Evolutionary conservation across 495 filamentous ascomycete species (phyloP), one percentile per base, ranked within the genome.

Genomic region (Neurospora sp.): DNA sequence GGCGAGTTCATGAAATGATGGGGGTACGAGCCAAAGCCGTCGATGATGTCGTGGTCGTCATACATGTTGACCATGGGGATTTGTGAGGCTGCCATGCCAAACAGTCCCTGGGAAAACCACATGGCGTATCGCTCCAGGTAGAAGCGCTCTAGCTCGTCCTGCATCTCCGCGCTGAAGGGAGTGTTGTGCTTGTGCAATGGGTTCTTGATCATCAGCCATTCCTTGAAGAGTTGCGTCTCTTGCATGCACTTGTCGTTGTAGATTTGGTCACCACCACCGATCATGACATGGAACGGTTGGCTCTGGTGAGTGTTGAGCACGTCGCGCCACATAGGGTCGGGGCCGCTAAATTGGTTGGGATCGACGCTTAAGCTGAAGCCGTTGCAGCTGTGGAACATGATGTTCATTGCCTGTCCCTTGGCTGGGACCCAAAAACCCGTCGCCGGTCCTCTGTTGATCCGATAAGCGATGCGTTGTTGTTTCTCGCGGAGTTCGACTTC

Each of bases 51-150:
- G 82, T 98, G 96, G 77, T 98, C 96, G 81, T 98, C 96, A 85
- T 92, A 98, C 75, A 99, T 93, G 80, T 99, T 99, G 76, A 99
- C 86, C 95, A 97, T 98, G 59, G 96, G 96, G 70, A 99, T 98
- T 79, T 98, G 96, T 9, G 92, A 91, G 76, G 91, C 95, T 1
- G 94, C 96, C 80, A 98, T 89, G 34, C 92, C 92, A 79, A 97
- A 99, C 39, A 97, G 86, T 3, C 96, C 96, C 78, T 97, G 94
- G 3, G 94, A 97, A 81, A 97, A 99, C 94, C 96, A 98, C 84
- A 83, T 85, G 73, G 89, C 87, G 79, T 99, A 99, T 69, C 92
- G 87, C 71, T 96, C 86, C 3, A 98, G 85, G 79, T 97, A 98
- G 78, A 94, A 97, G 5, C 81, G 78, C 78, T 98, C 96, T 1